Percentiles rank a stretch among this genome's conserved stretches.
These are phyloP conservation scores for Apiotrichum siamense DNA, from an alignment of 1,284 basidiomycete species.

Conservation along the genomic window DNA sequence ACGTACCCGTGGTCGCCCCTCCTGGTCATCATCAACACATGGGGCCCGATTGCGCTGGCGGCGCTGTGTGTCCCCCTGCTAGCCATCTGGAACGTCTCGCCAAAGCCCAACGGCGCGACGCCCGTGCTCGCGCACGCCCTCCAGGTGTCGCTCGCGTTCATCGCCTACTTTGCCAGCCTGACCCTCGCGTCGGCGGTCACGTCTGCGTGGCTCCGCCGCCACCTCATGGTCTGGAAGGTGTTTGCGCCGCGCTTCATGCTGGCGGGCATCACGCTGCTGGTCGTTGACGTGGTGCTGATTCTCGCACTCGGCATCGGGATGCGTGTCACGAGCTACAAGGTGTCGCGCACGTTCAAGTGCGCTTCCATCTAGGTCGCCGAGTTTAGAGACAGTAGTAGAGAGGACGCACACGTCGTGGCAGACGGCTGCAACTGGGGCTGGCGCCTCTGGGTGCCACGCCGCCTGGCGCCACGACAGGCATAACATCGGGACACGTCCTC, in stretches of 20 bases:
- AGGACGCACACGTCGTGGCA: no score
- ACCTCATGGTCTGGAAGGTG: constrained; percentile 99
- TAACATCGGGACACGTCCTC: no score
- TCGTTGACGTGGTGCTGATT: constrained; percentile 49
- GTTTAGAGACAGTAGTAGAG: not conserved
- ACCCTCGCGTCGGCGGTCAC: constrained; percentile 66
- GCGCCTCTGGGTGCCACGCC: no score
- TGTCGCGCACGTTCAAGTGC: constrained; percentile 44
- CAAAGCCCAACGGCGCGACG: constrained; percentile 46
- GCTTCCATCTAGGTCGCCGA: constrained; percentile 18
- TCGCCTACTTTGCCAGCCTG: constrained; percentile 64
- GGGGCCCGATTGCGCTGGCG: constrained; percentile 64
- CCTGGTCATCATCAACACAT: constrained; percentile 73
- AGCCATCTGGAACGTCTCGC: constrained; percentile 83
- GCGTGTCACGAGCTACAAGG: constrained; percentile 39
- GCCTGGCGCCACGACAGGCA: no score
- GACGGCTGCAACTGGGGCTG: no score
- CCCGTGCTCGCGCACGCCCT: constrained; percentile 48
- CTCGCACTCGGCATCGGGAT: constrained; percentile 45
- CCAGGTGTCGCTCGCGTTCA: constrained; percentile 57
- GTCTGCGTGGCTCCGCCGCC: constrained; percentile 71
- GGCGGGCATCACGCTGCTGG: constrained; percentile 53
- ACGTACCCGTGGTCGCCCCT: constrained; percentile 69
- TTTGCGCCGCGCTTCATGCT: constrained; percentile 93
- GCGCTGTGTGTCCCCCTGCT: constrained; percentile 64